A percentile compares a stretch with the other conserved stretches of the same genome.
Evolutionary conservation across 2,329 filamentous ascomycete species (phyloP).

Genomic region (Scorias spongiosa): DNA sequence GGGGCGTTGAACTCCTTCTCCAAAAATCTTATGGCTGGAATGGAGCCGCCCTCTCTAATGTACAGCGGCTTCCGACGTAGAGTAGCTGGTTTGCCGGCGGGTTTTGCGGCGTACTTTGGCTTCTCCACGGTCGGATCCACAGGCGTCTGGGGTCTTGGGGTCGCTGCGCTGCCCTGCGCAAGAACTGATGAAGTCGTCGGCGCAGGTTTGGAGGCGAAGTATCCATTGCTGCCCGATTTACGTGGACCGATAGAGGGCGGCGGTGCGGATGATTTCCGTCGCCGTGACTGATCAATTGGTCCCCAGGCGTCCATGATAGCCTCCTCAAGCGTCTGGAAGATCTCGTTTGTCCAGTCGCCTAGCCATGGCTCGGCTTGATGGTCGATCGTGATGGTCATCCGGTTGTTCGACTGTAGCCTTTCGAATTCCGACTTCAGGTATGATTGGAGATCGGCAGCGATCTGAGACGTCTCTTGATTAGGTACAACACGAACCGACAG

Average conservation of each 20-base stretch:
- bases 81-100: conserved; percentile 17
- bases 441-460: conserved; percentile 50
- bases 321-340: conserved; percentile 75
- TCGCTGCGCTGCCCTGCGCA: conserved; percentile 28
- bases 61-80: conserved; percentile 54
- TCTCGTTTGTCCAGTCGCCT: conserved; percentile 75
- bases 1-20: conserved; percentile 89
- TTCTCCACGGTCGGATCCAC: conserved; percentile 9
- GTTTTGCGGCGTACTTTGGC: conserved; percentile 22
- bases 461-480: conserved; percentile 71
- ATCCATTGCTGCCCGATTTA: conserved; percentile 3
- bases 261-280: conserved; percentile 3
- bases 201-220: conserved; percentile 20
- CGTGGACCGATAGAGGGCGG: conserved; percentile 8
- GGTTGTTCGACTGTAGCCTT: conserved; percentile 64
- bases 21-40: conserved; percentile 82
- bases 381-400: conserved; percentile 67
- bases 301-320: conserved; percentile 80
- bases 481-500: conserved; percentile 86
- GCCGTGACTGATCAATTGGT: conserved; percentile 32
- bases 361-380: conserved; percentile 95
- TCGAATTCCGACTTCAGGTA: conserved; percentile 61
- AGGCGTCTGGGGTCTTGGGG: conserved; percentile 15
- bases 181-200: conserved; percentile 38
- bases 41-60: conserved; percentile 89